These are phyloP conservation scores for Eimeria falciformis DNA, from an alignment of 169 alveolate species.

Conservation along the genomic window DNA sequence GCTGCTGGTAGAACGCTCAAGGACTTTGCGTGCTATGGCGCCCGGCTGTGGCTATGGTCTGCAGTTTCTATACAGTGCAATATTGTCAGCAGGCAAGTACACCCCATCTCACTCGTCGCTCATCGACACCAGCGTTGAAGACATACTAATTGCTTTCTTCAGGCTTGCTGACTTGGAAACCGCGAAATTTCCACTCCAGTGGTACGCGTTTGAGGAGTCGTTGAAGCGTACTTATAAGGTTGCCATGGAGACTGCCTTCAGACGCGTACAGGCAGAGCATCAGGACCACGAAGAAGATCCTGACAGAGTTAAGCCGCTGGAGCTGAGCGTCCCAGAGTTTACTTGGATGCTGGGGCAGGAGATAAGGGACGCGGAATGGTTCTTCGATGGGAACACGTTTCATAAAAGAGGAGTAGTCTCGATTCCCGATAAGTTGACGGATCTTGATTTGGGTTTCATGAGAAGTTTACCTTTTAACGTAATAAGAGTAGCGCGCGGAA, in stretches of 20 bases:
- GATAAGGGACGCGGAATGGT: slow-evolving; percentile 47
- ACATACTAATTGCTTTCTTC: slow-evolving; percentile 46
- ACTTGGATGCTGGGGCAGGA: slow-evolving; percentile 33
- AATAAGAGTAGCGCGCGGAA: slow-evolving; percentile 44
- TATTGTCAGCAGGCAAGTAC: slow-evolving; percentile 59
- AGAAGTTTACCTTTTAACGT: slow-evolving; percentile 60
- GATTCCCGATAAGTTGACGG: slow-evolving; percentile 15
- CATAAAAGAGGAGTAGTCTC: slow-evolving; percentile 15
- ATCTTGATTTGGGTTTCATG: slow-evolving; percentile 38
- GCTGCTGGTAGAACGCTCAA: slow-evolving; percentile 10
- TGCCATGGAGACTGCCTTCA: background rate
- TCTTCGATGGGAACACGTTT: slow-evolving; percentile 65
- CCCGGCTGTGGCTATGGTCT: slow-evolving; percentile 34
- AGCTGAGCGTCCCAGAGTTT: background rate
- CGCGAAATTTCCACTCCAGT: slow-evolving; percentile 3
- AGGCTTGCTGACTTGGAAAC: background rate
- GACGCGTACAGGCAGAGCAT: slow-evolving; percentile 37
- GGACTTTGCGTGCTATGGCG: slow-evolving; percentile 27
- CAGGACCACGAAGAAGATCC: slow-evolving; percentile 42
- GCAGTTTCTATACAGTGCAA: slow-evolving; percentile 24
- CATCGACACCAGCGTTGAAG: slow-evolving; percentile 55
- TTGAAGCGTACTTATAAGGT: slow-evolving; percentile 29
- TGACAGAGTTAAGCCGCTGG: background rate
- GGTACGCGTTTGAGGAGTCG: slow-evolving; percentile 33
- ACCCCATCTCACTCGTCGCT: background rate